Evolutionary conservation across 306 rosid species (phyloP).

Genomic region (Acacia crassicarpa): DNA sequence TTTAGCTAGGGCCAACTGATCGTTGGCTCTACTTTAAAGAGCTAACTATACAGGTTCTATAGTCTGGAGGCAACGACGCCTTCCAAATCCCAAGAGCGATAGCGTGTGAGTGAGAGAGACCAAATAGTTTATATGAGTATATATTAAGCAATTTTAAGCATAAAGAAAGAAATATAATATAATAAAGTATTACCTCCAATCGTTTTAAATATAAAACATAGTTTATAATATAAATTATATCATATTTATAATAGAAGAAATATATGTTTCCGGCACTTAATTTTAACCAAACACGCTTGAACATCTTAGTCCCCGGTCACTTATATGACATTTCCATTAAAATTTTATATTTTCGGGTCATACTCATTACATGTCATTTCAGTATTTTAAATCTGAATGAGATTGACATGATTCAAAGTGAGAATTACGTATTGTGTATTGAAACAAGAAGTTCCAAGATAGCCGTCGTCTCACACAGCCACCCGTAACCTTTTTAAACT

Average conservation of each 20-base stretch:
- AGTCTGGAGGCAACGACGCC: no score
- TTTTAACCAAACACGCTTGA: neutral
- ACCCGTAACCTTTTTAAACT: neutral
- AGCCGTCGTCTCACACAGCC: neutral
- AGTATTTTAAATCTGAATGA: neutral
- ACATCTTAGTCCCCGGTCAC: neutral
- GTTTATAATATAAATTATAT: no score
- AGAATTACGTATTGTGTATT: neutral
- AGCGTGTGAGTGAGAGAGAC: neutral
- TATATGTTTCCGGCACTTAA: no score
- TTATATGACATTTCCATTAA: neutral
- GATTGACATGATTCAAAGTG: neutral
- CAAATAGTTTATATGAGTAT: no score
- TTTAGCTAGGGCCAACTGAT: no score
- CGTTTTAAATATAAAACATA: no score
- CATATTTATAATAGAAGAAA: no score
- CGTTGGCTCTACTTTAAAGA: no score
- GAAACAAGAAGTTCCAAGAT: neutral
- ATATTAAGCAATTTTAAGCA: neutral
- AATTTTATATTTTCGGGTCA: neutral
- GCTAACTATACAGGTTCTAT: no score
- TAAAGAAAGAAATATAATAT: no score
- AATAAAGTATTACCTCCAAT: no score
- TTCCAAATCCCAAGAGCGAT: no score
- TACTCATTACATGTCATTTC: neutral